Evolutionary conservation across 768 basidiomycete species (phyloP), one percentile per base, ranked within the genome.

Genomic region (Leucosporidium scottii): DNA sequence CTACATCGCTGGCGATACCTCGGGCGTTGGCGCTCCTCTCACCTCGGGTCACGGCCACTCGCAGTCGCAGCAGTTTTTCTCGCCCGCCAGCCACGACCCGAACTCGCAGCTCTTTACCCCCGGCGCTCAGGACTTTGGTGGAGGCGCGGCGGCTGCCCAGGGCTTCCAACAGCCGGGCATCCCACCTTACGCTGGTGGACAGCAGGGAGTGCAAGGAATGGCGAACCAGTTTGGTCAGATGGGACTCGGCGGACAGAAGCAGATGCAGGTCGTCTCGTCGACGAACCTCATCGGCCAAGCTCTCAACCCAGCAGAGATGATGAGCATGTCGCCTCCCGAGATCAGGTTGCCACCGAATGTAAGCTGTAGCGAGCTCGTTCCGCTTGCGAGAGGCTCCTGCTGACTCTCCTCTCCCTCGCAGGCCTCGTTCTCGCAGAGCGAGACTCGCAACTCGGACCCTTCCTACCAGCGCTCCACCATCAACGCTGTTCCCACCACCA

Each of bases 391-490:
- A 18, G 1, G 27, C 18, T 31, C 20, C 28, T 8, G 47, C 56
- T 71, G 34, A 62, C 62, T 21, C 13, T 27, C 23, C 21, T 21
- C 25, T 23, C 27, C 49, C 31, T 28, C 20, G n/a, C 71, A 79
- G 79, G 85, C 91, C 8, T 87, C 84, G 70, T 82, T 93, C 61
- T 88, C 90, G 8, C 86, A 86, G 20, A 86, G 87, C 36, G 89
- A 87, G 1, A 82, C 80, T 23, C 89, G 90, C 47, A 92, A 93
- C 73, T 87, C 93, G 20, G 88, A 97, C 77, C 83, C 86, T 39
- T 92, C 89, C 20, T 98, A 97, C 79, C 90, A 93, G 79, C 86
- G 96, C 58, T 86, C 82, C 69, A 99, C 96, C 1, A 76, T 97
- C 66, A 94, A 93, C 76, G 86, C 89, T n/a, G 85, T 97, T 68